Base-by-base conservation (phyloP, 192 early-diverging fungal species). In the Phlyctochytrium arcticum region DNA sequence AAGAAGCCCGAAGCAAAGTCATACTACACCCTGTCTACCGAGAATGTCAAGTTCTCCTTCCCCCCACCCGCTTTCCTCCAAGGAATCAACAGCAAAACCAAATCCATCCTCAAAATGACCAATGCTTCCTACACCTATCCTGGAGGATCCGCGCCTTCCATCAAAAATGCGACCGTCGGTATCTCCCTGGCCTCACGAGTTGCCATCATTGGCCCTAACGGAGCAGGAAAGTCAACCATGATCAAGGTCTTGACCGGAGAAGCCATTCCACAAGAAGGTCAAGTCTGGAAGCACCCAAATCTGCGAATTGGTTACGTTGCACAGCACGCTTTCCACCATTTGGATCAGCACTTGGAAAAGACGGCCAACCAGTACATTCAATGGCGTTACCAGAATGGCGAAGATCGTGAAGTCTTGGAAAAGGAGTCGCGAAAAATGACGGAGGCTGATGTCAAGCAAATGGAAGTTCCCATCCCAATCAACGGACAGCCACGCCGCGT, bases 301-400 rank as follows among this genome's bases (percentile, higher is more conserved):
- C 77, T 89, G 68, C 89, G 89, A 75, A 82, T 92, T 67, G 90
- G 83, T 51, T 91, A 90, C 67, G 87, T 92, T 46, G 88, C 89
- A 36, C 89, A 92, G 74, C 90, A 92, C 76, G 87, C 88, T 51
- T 90, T 92, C 88, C 88, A 90, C 74, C 88, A 92, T 73, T 78
- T 92, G 65, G 88, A 92, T 67, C 83, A 87, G 66, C 90, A 92
- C 68, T 74, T 89, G 71, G 88, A 89, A 63, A 70, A 71, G 57
- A 89, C 85, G 37, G 82, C 87, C 56, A 88, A 88, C 73, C 76
- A 87, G 65, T 89, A 91, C 73, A 86, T 91, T 67, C 87, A 86
- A 73, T 91, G 90, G 90, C 86, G 90, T 73, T 90, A 88, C 75
- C 75, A 76, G 62, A 79, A 72, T 51, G 88, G 88, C 65, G 84